phyloP scores from a whole-genome alignment of 805 yeast species.

The Ogataea zsoltii region DNA sequence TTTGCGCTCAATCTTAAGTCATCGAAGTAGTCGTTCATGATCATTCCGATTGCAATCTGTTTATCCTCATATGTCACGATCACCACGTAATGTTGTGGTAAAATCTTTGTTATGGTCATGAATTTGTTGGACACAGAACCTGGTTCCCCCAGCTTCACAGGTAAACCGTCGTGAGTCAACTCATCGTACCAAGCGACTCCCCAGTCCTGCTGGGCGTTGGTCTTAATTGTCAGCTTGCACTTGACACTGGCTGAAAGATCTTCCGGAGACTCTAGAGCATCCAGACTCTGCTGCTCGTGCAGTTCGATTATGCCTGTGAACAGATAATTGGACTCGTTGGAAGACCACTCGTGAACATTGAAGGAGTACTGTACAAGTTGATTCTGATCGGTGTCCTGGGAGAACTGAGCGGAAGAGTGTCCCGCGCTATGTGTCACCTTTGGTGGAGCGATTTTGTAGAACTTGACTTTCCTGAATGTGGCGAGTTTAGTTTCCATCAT shows the following conservation, averaged over 20 bases:
- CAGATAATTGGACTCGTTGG: slow-evolving; percentile 18
- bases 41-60: slow-evolving; percentile 28
- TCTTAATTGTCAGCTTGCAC: slow-evolving; percentile 18
- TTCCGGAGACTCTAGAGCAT: slow-evolving; percentile 19
- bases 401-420: no score
- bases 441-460: slow-evolving; percentile 29
- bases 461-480: slow-evolving; percentile 26
- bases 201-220: slow-evolving; percentile 17
- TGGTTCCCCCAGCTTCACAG: slow-evolving; percentile 13
- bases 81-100: slow-evolving; percentile 24
- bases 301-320: slow-evolving; percentile 27
- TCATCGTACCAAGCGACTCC: slow-evolving; percentile 16
- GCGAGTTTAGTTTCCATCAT: slow-evolving; percentile 25
- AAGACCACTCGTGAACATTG: slow-evolving; percentile 17
- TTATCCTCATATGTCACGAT: slow-evolving; percentile 17
- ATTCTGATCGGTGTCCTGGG: no score
- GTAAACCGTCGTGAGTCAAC: slow-evolving; percentile 9
- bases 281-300: slow-evolving; percentile 21
- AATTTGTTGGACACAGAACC: slow-evolving; percentile 14
- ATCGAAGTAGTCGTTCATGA: slow-evolving; percentile 27
- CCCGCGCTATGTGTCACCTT: slow-evolving; percentile 9
- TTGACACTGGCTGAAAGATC: slow-evolving; percentile 18
- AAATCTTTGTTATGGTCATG: slow-evolving; percentile 24
- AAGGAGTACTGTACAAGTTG: slow-evolving; percentile 18
- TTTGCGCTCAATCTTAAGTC: slow-evolving; percentile 24